Conservation (phyloP, 2,329 filamentous ascomycete species). For the Stachybotrys elegans region DNA sequence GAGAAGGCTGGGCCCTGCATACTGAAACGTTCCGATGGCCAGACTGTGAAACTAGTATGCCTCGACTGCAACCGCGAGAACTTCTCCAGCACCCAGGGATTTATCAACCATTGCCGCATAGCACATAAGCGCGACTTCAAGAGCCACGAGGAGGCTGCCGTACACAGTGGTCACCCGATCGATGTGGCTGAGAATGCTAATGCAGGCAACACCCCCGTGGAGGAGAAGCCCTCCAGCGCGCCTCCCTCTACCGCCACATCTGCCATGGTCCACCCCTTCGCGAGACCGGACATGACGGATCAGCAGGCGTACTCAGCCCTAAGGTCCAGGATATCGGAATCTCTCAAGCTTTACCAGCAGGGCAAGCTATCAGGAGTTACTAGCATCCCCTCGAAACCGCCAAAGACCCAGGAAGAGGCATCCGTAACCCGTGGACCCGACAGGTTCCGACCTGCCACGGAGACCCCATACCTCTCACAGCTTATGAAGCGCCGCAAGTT, state of each 20-base stretch:
- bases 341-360: conserved; percentile 46
- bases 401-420: conserved; percentile 19
- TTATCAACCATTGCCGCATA: conserved; percentile 98
- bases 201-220: conserved; percentile 10
- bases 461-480: conserved; percentile 63
- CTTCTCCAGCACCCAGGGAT: conserved; percentile 96
- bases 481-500: conserved; percentile 59
- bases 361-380: conserved; percentile 46
- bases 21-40: conserved; percentile 78
- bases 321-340: conserved; percentile 48
- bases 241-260: conserved; percentile 8
- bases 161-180: conserved; percentile 78
- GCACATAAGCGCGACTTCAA: conserved; percentile 91
- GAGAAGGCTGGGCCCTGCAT: conserved; percentile 79
- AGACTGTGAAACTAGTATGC: conserved; percentile 87
- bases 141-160: conserved; percentile 89
- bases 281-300: conserved; percentile 42
- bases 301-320: conserved; percentile 47
- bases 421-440: background rate
- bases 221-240: conserved; percentile 17
- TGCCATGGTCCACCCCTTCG: conserved; percentile 27
- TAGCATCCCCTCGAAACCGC: conserved; percentile 32
- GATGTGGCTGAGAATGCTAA: conserved; percentile 36
- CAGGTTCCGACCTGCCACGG: conserved; percentile 46
- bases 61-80: conserved; percentile 82